phyloP scores from a whole-genome alignment of 352 stramenopile genomes.

The Poterioochromonas sp. region DNA sequence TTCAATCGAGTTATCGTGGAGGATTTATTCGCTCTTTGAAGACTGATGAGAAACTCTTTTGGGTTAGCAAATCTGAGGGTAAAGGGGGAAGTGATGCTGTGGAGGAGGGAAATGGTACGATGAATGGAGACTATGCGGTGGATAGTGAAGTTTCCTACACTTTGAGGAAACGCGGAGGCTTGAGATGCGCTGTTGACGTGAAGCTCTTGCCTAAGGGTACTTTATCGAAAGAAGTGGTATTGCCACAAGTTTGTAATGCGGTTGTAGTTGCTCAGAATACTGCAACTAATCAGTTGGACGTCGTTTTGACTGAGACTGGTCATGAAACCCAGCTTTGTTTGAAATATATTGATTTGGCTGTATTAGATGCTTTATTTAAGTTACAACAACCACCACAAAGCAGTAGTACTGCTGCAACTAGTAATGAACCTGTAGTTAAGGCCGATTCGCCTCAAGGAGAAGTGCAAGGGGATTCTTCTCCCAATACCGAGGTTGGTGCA shows the following conservation, averaged over 20 bases:
- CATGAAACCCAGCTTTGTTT: background rate
- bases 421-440: background rate
- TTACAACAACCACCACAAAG: background rate
- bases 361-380: background rate
- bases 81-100: background rate
- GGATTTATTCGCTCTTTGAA: conserved; percentile 3
- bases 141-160: background rate
- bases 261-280: background rate
- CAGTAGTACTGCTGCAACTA: background rate
- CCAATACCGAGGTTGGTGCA: background rate
- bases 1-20: background rate
- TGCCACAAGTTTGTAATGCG: background rate
- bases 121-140: background rate
- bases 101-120: background rate
- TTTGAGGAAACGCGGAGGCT: background rate
- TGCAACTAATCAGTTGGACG: no score
- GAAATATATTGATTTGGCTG: background rate
- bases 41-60: conserved; percentile 20
- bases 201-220: background rate
- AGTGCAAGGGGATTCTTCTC: background rate
- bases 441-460: no score
- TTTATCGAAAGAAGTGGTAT: background rate
- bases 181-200: conserved; percentile 2
- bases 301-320: background rate
- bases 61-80: background rate